These are phyloP conservation scores for Lachnellula willkommii DNA, from an alignment of 2,329 filamentous ascomycete species.

Conservation along the genomic window DNA sequence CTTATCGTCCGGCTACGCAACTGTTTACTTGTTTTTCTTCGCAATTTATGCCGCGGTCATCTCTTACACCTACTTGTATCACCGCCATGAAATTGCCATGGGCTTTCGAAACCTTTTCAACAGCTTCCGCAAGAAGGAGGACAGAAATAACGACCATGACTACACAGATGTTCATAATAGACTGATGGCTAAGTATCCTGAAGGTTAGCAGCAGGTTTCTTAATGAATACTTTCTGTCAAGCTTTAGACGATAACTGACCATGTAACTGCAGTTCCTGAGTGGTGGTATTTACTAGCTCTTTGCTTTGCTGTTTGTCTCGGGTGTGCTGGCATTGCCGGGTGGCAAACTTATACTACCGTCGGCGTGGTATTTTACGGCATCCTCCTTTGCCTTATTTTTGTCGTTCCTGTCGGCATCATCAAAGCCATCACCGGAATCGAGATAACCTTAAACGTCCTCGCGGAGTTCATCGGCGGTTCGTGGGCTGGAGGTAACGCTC, in stretches of 20 bases:
- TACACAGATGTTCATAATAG: slow-evolving; percentile 43
- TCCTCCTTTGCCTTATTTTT: slow-evolving; percentile 30
- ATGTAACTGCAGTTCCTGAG: slow-evolving; percentile 35
- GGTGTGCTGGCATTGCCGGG: slow-evolving; percentile 42
- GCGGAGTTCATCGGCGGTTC: slow-evolving; percentile 70
- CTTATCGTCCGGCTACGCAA: slow-evolving; percentile 64
- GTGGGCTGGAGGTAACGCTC: slow-evolving; percentile 58
- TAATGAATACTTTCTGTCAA: slow-evolving; percentile 12
- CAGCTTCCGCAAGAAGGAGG: slow-evolving; percentile 37
- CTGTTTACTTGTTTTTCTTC: slow-evolving; percentile 64
- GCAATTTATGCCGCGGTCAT: slow-evolving; percentile 68
- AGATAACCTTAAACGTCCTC: slow-evolving; percentile 59
- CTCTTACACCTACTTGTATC: slow-evolving; percentile 60
- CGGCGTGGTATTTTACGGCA: slow-evolving; percentile 28
- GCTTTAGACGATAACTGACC: background rate
- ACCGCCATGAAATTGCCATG: slow-evolving; percentile 59
- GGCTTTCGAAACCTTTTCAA: slow-evolving; percentile 31
- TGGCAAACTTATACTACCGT: slow-evolving; percentile 48
- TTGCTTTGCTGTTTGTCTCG: slow-evolving; percentile 40
- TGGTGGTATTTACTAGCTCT: slow-evolving; percentile 49
- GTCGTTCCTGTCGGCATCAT: slow-evolving; percentile 34
- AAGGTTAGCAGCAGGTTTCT: slow-evolving; percentile 21
- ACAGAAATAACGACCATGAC: slow-evolving; percentile 26
- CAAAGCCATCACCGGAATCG: slow-evolving; percentile 42
- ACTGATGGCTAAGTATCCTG: slow-evolving; percentile 42